Conservation (phyloP, 139 green algal genomes). For the Chlamydomonas sphaeroides region DNA sequence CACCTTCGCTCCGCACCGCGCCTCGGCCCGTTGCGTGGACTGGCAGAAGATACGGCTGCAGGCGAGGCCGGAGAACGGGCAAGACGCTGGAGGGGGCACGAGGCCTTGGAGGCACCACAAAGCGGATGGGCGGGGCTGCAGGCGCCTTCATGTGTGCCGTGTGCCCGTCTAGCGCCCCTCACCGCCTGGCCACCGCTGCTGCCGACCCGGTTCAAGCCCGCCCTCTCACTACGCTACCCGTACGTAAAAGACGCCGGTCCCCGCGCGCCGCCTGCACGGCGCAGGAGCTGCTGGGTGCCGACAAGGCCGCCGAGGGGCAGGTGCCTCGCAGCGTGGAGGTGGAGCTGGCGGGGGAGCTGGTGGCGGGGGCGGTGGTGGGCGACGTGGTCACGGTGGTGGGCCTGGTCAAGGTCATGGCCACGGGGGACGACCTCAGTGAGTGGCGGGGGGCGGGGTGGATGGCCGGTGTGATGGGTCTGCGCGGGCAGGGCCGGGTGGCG, state of each 20-base stretch:
- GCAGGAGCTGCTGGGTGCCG: slow-evolving; percentile 55
- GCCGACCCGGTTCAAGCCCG: too few relatives aligned
- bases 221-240: too few relatives aligned
- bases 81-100: too few relatives aligned
- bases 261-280: too few relatives aligned
- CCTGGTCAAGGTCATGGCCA: slow-evolving; percentile 77
- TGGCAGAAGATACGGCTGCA: slow-evolving; percentile 86
- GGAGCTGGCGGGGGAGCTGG: slow-evolving; percentile 89
- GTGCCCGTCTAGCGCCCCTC: too few relatives aligned
- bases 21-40: slow-evolving; percentile 68
- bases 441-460: not conserved
- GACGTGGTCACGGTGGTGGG: slow-evolving; percentile 86
- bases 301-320: slow-evolving; percentile 51
- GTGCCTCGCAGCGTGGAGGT: slow-evolving; percentile 65
- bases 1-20: slow-evolving; percentile 68
- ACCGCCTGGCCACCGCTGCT: too few relatives aligned
- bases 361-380: slow-evolving; percentile 73
- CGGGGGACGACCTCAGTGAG: slow-evolving; percentile 53
- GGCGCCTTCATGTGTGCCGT: too few relatives aligned
- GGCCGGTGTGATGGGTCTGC: not conserved
- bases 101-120: too few relatives aligned
- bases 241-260: too few relatives aligned
- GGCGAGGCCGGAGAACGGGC: too few relatives aligned
- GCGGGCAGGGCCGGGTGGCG: not conserved
- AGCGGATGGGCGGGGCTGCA: too few relatives aligned